phyloP scores from a whole-genome alignment of 192 early-diverging fungal genomes.

The Rhizoclosmatium globosum region DNA sequence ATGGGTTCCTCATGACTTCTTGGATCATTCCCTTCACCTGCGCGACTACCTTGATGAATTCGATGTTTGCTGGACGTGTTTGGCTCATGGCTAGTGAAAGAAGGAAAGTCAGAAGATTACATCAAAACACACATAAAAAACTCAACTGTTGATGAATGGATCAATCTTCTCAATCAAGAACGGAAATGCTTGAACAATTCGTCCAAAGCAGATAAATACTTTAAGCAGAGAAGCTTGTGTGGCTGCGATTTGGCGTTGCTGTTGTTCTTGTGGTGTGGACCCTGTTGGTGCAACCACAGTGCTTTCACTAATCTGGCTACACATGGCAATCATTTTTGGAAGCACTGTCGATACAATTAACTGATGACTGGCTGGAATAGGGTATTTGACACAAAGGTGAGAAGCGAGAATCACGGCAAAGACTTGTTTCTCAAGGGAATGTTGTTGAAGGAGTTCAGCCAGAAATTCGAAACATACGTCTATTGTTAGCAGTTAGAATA shows the following conservation, averaged over 20 bases:
- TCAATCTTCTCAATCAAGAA: slow-evolving; percentile 17
- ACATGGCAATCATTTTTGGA: slow-evolving; percentile 20
- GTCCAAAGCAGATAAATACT: slow-evolving; percentile 10
- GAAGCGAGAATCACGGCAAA: slow-evolving; percentile 60
- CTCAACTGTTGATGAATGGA: background rate
- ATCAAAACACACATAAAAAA: background rate
- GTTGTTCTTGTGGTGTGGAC: background rate
- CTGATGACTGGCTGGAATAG: slow-evolving; percentile 39
- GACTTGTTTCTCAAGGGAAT: slow-evolving; percentile 50
- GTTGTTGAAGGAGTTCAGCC: slow-evolving; percentile 48
- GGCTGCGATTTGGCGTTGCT: background rate
- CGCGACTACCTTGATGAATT: background rate
- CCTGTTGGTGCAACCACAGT: background rate
- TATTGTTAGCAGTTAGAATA: slow-evolving; percentile 4
- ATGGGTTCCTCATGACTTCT: background rate
- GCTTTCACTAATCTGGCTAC: slow-evolving; percentile 11
- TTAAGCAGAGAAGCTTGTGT: background rate
- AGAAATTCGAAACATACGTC: slow-evolving; percentile 55
- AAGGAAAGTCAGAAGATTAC: background rate
- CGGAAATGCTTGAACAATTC: slow-evolving; percentile 27
- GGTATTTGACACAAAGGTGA: slow-evolving; percentile 58
- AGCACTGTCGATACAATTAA: slow-evolving; percentile 1
- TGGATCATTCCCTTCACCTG: background rate
- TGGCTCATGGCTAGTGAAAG: background rate
- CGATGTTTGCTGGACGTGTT: background rate